These are phyloP conservation scores for Pleurostoma richardsiae DNA, from an alignment of 2,329 filamentous ascomycete species.

Conservation along the genomic window DNA sequence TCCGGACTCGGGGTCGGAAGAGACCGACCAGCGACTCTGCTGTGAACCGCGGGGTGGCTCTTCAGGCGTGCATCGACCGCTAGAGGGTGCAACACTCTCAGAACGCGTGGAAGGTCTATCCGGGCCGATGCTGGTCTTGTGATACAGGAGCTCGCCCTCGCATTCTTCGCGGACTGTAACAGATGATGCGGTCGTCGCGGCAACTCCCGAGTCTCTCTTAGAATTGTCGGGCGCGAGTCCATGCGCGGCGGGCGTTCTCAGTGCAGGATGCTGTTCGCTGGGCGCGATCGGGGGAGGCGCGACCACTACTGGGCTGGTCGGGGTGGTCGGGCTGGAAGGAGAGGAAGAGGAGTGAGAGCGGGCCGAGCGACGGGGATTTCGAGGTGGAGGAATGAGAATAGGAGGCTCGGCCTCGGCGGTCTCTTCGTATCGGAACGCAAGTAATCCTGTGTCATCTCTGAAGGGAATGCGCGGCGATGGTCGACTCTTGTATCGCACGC, in stretches of 20 bases:
- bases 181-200: constrained; percentile 34
- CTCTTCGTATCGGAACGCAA: constrained; percentile 58
- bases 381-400: constrained; percentile 42
- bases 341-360: constrained; percentile 15
- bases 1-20: constrained; percentile 6
- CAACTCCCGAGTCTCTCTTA: constrained; percentile 53
- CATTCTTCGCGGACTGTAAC: constrained; percentile 30
- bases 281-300: constrained; percentile 34
- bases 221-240: constrained; percentile 29
- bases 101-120: constrained; percentile 1
- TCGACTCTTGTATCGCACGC: constrained; percentile 35
- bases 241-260: constrained; percentile 30
- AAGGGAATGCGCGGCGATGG: constrained; percentile 30
- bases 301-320: constrained; percentile 24
- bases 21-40: constrained; percentile 10
- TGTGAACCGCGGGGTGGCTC: constrained; percentile 4
- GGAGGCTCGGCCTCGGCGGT: constrained; percentile 53
- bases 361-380: constrained; percentile 29
- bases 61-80: constrained; percentile 2
- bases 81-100: neutral
- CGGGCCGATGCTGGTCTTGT: constrained; percentile 8
- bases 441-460: constrained; percentile 43
- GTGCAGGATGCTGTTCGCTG: constrained; percentile 47
- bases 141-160: constrained; percentile 13
- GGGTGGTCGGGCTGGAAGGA: constrained; percentile 8